Conservation (phyloP, 441 rosid species). For the Geranium incanum region DNA sequence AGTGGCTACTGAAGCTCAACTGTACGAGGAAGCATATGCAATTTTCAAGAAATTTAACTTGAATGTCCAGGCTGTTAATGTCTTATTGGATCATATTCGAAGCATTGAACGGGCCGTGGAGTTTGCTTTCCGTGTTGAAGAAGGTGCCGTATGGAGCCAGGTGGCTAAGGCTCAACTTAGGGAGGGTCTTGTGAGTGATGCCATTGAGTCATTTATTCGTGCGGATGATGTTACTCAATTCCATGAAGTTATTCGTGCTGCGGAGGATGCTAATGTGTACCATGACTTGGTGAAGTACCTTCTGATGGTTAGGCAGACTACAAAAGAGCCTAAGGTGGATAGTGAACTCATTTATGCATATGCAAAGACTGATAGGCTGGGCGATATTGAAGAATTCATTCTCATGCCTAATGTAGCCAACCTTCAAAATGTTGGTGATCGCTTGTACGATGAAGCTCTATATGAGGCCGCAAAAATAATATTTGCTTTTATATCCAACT, state of each 20-base stretch:
- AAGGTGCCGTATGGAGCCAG: constrained; percentile 97
- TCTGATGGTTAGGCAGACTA: constrained; percentile 93
- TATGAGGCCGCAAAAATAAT: constrained; percentile 98
- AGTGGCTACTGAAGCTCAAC: constrained; percentile 90
- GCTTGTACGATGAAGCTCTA: constrained; percentile 73
- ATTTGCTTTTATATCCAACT: constrained; percentile 89
- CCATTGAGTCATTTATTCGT: constrained; percentile 90
- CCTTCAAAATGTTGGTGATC: constrained; percentile 83
- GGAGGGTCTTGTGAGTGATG: constrained; percentile 91
- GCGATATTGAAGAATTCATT: constrained; percentile 94
- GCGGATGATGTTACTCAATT: constrained; percentile 95
- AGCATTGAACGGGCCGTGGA: constrained; percentile 96
- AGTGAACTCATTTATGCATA: constrained; percentile 97
- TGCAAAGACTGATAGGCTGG: constrained; percentile 90
- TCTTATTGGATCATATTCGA: constrained; percentile 68
- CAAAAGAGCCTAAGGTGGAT: constrained; percentile 97
- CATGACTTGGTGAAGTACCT: constrained; percentile 30
- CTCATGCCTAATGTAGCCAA: constrained; percentile 62
- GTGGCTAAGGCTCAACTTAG: constrained; percentile 96
- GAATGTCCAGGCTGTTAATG: constrained; percentile 93
- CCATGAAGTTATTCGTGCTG: constrained; percentile 76
- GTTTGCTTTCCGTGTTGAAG: constrained; percentile 97
- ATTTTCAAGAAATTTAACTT: constrained; percentile 95
- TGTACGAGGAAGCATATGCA: constrained; percentile 88
- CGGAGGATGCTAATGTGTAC: constrained; percentile 84